Conservation (phyloP, 2,329 filamentous ascomycete species). For the Aspergillus oerlinghausenensis region DNA sequence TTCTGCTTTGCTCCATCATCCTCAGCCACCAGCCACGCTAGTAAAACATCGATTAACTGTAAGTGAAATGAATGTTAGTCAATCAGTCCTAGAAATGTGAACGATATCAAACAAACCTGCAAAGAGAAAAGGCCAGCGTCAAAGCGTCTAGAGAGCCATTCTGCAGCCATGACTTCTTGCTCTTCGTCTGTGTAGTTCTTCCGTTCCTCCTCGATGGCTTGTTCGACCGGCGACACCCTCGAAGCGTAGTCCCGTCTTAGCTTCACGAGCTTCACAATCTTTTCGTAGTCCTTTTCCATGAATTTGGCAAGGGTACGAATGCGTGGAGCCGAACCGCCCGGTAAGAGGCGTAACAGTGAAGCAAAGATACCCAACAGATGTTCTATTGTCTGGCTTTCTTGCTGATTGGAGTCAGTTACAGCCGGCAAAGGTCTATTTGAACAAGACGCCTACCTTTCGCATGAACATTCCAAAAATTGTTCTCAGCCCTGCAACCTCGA, state of each 20-base stretch:
- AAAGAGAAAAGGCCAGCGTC: conserved; percentile 81
- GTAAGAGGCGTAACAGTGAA: conserved; percentile 73
- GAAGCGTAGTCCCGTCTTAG: conserved; percentile 67
- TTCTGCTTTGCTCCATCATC: conserved; percentile 68
- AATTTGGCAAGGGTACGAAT: conserved; percentile 91
- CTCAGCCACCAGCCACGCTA: conserved; percentile 90
- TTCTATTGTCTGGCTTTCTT: conserved; percentile 63
- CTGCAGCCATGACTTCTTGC: conserved; percentile 58
- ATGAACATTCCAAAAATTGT: conserved; percentile 81
- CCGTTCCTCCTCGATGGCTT: conserved; percentile 57
- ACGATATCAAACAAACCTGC: conserved; percentile 46
- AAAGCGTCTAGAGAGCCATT: conserved; percentile 69
- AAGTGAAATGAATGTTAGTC: neutral
- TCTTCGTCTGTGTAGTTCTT: conserved; percentile 54
- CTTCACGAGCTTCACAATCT: conserved; percentile 67
- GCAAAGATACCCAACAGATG: conserved; percentile 83
- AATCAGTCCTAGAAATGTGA: neutral
- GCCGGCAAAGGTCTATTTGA: neutral
- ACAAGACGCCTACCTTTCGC: conserved; percentile 54
- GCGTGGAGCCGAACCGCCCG: conserved; percentile 69
- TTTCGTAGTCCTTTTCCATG: conserved; percentile 88
- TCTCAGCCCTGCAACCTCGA: conserved; percentile 82
- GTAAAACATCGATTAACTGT: conserved; percentile 68
- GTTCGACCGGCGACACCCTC: conserved; percentile 59
- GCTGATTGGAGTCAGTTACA: conserved; percentile 35